Base-by-base conservation (phyloP, 306 rosid species). In the Cucumis cinereus region DNA sequence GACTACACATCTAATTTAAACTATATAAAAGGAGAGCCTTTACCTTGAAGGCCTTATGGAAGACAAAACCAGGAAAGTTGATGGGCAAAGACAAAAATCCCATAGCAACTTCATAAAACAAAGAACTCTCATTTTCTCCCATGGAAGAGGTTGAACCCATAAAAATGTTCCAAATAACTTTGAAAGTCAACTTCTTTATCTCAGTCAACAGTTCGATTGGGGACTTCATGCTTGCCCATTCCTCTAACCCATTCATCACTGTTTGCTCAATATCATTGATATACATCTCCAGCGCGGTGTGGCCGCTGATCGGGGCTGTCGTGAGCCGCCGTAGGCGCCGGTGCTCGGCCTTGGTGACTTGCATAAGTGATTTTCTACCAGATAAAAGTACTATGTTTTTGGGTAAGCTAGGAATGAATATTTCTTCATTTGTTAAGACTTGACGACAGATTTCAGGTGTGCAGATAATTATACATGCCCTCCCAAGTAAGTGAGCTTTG, bases 401-500 rank as follows among this genome's bases (percentile, higher is more conserved):
- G 0, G 80, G 75, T 35, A 45, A 58, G 17, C 80, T 79, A 43
- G 12, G 38, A 2, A 3, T 17, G n/a, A 81, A 81, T 7, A 12
- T 54, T 6, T 78, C 77, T 7, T 82, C 81, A 72, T 78, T 43
- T 1, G 50, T 12, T 7, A 82, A 43, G 1, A 81, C 54, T 24
- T 43, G 74, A 14, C 80, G 61, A 13, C 70, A 60, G 5, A 53
- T 43, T 43, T 82, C 79, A 6, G 84, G 41, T 33, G n/a, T 41
- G 8, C 69, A 77, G 3, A 82, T 40, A 16, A 82, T 77, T 36
- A 82, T 57, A 15, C 56, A 30, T 62, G 84, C 76, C 16, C 19
- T 6, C 4, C 81, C 81, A 56, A 82, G 52, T 43, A 82, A 2
- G 63, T 77, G 80, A 35, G 81, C 43, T 58, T 82, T 82, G 81